These are phyloP conservation scores for Sporobolomyces phaffii DNA, from an alignment of 768 basidiomycete genomes.

Conservation along the genomic window DNA sequence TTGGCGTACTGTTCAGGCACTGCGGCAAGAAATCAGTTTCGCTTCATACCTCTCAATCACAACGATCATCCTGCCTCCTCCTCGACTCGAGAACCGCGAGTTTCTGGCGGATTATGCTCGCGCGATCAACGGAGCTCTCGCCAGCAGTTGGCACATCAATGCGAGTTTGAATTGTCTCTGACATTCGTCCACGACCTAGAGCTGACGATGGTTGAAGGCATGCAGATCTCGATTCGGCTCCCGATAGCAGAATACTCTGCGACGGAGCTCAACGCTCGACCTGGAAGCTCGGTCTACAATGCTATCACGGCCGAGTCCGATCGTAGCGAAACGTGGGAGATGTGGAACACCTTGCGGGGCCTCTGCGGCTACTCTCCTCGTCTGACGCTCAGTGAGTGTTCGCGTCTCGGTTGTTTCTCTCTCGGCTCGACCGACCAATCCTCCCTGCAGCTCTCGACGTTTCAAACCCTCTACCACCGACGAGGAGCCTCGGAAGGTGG, in stretches of 20 bases:
- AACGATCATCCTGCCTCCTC: slow-evolving; percentile 79
- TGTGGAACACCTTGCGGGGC: slow-evolving; percentile 92
- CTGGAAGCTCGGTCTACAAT: slow-evolving; percentile 40
- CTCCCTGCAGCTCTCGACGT: slow-evolving; percentile 72
- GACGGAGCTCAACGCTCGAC: slow-evolving; percentile 50
- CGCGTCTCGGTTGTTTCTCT: background rate
- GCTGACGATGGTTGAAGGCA: background rate
- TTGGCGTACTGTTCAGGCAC: too few species aligned
- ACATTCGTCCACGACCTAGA: too few species aligned
- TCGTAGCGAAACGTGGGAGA: slow-evolving; percentile 70
- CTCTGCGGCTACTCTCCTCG: slow-evolving; percentile 68
- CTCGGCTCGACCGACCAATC: background rate
- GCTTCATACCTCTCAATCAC: slow-evolving; percentile 85
- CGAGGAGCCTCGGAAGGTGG: slow-evolving; percentile 77
- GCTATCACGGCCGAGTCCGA: slow-evolving; percentile 20
- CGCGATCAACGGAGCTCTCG: slow-evolving; percentile 59
- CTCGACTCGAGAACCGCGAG: slow-evolving; percentile 52
- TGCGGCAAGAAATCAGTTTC: slow-evolving; percentile 86
- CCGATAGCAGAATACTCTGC: slow-evolving; percentile 50
- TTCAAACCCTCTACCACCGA: slow-evolving; percentile 74
- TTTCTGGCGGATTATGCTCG: slow-evolving; percentile 90
- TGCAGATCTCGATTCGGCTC: slow-evolving; percentile 42
- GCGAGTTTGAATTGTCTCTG: slow-evolving; percentile 1
- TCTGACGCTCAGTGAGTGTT: slow-evolving; percentile 46
- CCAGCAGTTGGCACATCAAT: slow-evolving; percentile 38